Base-by-base conservation (phyloP, 345 rosid genomes). In the Erysimum cheiranthoides region DNA sequence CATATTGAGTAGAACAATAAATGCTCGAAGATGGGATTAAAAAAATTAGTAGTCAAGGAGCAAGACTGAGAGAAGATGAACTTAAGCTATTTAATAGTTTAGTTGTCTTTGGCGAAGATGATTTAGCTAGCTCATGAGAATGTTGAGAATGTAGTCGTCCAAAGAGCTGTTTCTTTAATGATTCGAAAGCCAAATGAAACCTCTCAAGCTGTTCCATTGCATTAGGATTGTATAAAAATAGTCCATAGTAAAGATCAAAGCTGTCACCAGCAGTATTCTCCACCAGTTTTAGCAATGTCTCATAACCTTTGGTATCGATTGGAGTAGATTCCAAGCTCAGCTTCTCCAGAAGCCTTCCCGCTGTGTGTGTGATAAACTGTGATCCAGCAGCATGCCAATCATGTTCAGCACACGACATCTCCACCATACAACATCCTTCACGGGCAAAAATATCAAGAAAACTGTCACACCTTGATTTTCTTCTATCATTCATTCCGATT, bases 171-270 rank as follows among this genome's bases (percentile, higher is more conserved):
- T 89, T 87, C 87, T 84, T 87, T 79, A 93, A 62, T 52, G 87
- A 79, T 63, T 89, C 90, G 46, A 89, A 86, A 47, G 95, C 90
- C 73, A 81, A 68, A 73, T 84, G 93, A 61, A 90, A 75, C 78
- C 87, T 83, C 86, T 88, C 92, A 17, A 91, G 89, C 71, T 86
- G 90, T 81, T 93, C 95, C 92, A 93, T 83, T 3, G 95, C 95
- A 78, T 93, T 91, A 56, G 64, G 85, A 72, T 93, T 93, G 81
- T 86, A 89, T 86, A 88, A 68, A 81, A 91, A 93, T 58, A 89
- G 66, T 10, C 96, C 97, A 60, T 86, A 89, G 70, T 86, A 93
- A 67, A 89, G 87, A 74, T 93, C 97, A 54, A 89, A 93, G 79
- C 96, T 93, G 53, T 89, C 96, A 51, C 92, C 89, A 3, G 92